These are phyloP conservation scores for Colletotrichum noveboracense DNA, from an alignment of 2,329 filamentous ascomycete genomes.

Conservation along the genomic window DNA sequence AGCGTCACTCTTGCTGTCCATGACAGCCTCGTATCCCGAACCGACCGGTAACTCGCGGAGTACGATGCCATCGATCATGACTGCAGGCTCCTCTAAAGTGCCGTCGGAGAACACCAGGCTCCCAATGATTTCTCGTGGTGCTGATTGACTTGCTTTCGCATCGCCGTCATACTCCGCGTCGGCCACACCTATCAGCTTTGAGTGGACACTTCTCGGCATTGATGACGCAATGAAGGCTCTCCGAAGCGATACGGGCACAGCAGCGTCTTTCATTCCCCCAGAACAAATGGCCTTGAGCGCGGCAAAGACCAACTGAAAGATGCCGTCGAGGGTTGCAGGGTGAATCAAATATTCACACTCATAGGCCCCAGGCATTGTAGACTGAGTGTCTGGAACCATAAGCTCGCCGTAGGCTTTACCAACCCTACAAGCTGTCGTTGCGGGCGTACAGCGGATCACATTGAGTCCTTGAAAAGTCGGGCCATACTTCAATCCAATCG, in stretches of 20 bases:
- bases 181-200: background rate
- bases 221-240: slow-evolving; percentile 27
- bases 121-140: background rate
- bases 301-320: slow-evolving; percentile 29
- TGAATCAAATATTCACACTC: slow-evolving; percentile 7
- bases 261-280: slow-evolving; percentile 32
- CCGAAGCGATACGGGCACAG: slow-evolving; percentile 32
- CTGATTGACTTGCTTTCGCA: background rate
- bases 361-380: background rate
- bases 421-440: slow-evolving; percentile 17
- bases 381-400: background rate
- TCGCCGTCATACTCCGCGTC: background rate
- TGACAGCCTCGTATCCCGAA: slow-evolving; percentile 11
- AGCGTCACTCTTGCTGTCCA: slow-evolving; percentile 20
- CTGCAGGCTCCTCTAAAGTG: background rate
- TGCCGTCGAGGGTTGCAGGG: slow-evolving; percentile 3
- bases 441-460: slow-evolving; percentile 26
- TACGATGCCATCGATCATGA: background rate
- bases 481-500: slow-evolving; percentile 18
- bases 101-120: background rate
- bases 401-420: slow-evolving; percentile 21
- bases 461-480: slow-evolving; percentile 16
- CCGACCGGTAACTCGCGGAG: background rate
- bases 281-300: slow-evolving; percentile 32
- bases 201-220: background rate